Conservation (phyloP, 2,329 filamentous ascomycete genomes). For the Ophiostoma piceae region DNA sequence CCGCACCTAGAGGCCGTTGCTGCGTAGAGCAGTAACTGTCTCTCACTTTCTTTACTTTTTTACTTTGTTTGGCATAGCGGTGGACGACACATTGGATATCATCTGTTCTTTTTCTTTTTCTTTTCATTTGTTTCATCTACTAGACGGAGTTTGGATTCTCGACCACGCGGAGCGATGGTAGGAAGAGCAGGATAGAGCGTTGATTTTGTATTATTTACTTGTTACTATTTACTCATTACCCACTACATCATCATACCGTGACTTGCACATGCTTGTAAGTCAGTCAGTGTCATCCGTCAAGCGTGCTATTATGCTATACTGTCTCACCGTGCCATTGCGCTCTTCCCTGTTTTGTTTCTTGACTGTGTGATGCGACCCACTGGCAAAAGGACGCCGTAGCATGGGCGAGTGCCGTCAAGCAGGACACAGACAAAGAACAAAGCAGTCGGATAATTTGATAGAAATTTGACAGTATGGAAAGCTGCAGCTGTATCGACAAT, state of each 20-base stretch:
- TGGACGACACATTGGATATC: not conserved
- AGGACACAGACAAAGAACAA: not conserved
- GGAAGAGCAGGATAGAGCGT: not conserved
- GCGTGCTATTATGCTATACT: not conserved
- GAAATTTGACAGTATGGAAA: too few species aligned
- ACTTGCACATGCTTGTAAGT: not conserved
- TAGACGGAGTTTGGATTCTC: not conserved
- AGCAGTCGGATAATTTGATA: too few species aligned
- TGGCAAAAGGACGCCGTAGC: not conserved
- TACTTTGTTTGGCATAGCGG: conserved; percentile 1
- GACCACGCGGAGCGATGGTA: not conserved
- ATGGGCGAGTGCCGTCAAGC: not conserved
- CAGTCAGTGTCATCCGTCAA: not conserved
- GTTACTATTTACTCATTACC: too few species aligned
- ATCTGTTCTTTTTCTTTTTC: not conserved
- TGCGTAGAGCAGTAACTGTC: not conserved
- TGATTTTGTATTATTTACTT: not conserved
- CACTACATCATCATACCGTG: too few species aligned
- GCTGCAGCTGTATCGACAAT: not conserved
- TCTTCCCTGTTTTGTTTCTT: not conserved
- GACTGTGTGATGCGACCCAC: not conserved
- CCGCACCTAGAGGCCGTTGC: not conserved
- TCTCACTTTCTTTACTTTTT: not conserved
- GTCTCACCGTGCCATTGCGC: too few species aligned
- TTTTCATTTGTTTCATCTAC: not conserved